Evolutionary conservation across 805 yeast genomes (phyloP), one percentile per base, ranked within the genome.

Genomic region (Sugiyamaella smithiae): DNA sequence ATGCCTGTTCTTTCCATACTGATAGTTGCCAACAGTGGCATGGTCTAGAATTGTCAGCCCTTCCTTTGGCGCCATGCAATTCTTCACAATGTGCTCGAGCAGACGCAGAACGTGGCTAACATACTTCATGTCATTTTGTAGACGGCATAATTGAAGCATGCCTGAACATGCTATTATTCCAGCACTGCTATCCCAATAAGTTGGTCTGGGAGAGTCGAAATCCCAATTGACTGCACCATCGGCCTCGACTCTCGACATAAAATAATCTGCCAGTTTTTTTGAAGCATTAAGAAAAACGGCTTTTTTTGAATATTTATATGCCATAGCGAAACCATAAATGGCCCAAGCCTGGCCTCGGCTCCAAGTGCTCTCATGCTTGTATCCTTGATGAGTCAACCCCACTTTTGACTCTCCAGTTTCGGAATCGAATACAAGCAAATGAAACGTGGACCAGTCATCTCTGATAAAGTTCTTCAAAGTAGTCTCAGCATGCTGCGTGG

Each of bases 271-370:
- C 6, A 58, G 43, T 2, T 57, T 53, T 29, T 54, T 57, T 19
- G 67, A 57, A 5, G 60, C 62, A 11, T 62, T 59, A 35, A 64
- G 55, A 53, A 62, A 65, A 49, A 56, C 53, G 17, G 37, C 16
- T 24, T 62, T 52, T 38, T 53, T 57, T 25, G 68, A 63, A 55
- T 58, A 65, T 36, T 42, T 25, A 50, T 64, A 65, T 12, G 57
- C 54, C 22, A 55, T 58, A 6, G 62, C 60, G 49, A 46, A 65
- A 1, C 69, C 69, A 37, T 61, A 52, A 8, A 65, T 33, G 3
- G 62, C 67, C 69, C 69, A 64, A 3, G 68, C 61, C 50, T 64
- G 67, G 32, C 69, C 69, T n/a, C 67, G 57, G 7, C 62, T 47
- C 68, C 69, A 65, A 26, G 59, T 50, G 5, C 61, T 35, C 11